Conservation (phyloP, 257 asterid genomes). For the Anisodus acutangulus region DNA sequence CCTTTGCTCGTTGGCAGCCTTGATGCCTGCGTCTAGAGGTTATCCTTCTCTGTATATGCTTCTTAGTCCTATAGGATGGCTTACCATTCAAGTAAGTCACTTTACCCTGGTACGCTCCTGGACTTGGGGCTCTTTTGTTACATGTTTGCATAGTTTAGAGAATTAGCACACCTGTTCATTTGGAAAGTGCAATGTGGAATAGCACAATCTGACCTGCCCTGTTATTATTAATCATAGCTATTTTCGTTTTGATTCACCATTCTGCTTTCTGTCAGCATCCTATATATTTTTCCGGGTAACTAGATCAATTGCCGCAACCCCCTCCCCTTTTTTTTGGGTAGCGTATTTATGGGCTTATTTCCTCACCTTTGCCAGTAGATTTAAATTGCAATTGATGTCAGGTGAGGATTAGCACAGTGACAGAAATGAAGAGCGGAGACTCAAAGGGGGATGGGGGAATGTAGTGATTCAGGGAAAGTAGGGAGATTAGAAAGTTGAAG, state of each 20-base stretch:
- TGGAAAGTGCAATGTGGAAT: not conserved
- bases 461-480: not conserved
- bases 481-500: not conserved
- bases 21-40: not conserved
- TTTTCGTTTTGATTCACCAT: not conserved
- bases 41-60: constrained; percentile 7
- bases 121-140: not conserved
- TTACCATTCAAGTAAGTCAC: not conserved
- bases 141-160: not conserved
- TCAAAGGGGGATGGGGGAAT: constrained; percentile 3
- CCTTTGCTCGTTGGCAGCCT: not conserved
- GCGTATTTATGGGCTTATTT: not conserved
- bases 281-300: not conserved
- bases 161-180: constrained; percentile 1
- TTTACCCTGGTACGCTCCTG: not conserved
- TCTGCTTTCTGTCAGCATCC: not conserved
- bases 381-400: not conserved
- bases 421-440: not conserved
- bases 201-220: not conserved
- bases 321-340: not conserved
- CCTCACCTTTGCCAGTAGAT: not conserved
- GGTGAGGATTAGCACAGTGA: constrained; percentile 15
- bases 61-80: not conserved
- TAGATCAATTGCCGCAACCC: not conserved
- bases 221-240: not conserved